Conservation (phyloP, 2,329 filamentous ascomycete genomes). For the Gaeumannomyces tritici region DNA sequence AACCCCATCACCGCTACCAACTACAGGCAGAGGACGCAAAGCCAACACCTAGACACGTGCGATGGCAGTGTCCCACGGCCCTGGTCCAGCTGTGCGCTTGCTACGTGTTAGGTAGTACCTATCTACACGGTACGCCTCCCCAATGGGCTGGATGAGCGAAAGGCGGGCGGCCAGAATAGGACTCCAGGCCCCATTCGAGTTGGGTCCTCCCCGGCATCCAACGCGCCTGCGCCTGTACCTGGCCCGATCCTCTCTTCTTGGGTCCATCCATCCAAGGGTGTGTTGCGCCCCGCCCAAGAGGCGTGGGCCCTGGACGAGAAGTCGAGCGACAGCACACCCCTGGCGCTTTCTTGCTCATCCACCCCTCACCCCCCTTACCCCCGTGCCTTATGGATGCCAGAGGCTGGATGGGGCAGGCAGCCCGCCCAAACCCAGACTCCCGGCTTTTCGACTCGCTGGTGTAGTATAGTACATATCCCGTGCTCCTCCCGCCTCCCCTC, state of each 20-base stretch:
- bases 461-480: background rate
- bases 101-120: no score
- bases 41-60: background rate
- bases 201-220: background rate
- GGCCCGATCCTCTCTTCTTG: background rate
- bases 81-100: background rate
- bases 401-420: background rate
- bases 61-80: background rate
- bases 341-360: background rate
- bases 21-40: background rate
- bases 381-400: background rate
- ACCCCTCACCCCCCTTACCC: background rate
- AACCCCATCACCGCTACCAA: background rate
- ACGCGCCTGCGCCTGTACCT: background rate
- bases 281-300: background rate
- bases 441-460: background rate
- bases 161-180: background rate
- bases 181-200: background rate
- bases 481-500: background rate
- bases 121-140: background rate
- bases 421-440: background rate
- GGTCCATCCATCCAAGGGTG: background rate
- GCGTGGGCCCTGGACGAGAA: background rate
- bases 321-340: background rate
- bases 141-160: background rate